These are phyloP conservation scores for Solanum acaule DNA, from an alignment of 257 asterid species.

Conservation along the genomic window DNA sequence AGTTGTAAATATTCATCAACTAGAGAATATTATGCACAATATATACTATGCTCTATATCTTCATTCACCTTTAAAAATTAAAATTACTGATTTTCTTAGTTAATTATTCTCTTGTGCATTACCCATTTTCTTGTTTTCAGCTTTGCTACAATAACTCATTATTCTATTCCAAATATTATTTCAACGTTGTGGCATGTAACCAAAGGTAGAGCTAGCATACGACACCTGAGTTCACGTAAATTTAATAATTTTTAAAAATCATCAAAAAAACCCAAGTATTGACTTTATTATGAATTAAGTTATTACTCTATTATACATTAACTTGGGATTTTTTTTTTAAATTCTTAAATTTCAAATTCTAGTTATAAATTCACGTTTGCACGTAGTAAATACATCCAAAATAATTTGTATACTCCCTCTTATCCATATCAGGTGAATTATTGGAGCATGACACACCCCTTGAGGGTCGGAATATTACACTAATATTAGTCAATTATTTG, in stretches of 20 bases:
- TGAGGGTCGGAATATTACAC: background rate
- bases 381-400: background rate
- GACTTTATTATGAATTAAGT: background rate
- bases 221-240: background rate
- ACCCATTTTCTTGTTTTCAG: background rate
- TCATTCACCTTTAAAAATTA: background rate
- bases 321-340: background rate
- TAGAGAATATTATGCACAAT: background rate
- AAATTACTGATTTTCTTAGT: background rate
- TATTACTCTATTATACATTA: background rate
- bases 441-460: background rate
- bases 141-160: background rate
- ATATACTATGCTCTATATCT: background rate
- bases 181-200: background rate
- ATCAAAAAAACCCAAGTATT: background rate
- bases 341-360: background rate
- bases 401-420: background rate
- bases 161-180: background rate
- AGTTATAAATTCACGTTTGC: background rate
- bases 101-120: background rate
- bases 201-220: background rate
- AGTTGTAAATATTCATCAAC: background rate
- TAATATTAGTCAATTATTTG: background rate
- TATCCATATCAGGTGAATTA: background rate
- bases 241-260: background rate